Evolutionary conservation across 2,329 filamentous ascomycete genomes (phyloP), one percentile per base, ranked within the genome.

Genomic region (Paecilomyces niveus): DNA sequence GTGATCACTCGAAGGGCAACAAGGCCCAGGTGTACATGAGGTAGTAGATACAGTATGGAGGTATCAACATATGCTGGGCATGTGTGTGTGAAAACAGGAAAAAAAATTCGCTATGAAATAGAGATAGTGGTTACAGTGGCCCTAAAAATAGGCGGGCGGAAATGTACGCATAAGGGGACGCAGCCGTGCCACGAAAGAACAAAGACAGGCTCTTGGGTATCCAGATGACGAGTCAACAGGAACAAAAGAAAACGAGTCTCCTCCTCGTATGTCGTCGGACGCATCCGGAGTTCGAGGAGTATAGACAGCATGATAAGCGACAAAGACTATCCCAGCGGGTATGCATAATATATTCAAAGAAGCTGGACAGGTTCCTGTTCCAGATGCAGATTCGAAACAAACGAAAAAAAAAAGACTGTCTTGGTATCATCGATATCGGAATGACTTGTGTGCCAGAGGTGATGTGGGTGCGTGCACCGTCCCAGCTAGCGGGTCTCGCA

Each of bases 361-460:
- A 52, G 50, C 50, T 29, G 50, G 10, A 52, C 50, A 26, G 11
- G 21, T 52, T 52, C 50, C 24, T 52, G 22, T n/a, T 9, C 21
- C 21, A 24, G 50, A 52, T 29, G 50, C 13, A 52, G 50, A 21
- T 21, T 24, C 13, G 22, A 21, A 29, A 52, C 21, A 18, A 52
- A 52, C 22, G 22, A 24, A 15, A 52, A 29, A 52, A 24, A 50
- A 24, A n/a, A 3, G 50, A 18, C 18, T n/a, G 50, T 29, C 18
- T 52, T 15, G 50, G 21, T 35, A 53, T 67, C 55, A 74, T 62
- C 72, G 71, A 53, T 71, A 68, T 59, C 72, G 72, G 61, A 69
- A 73, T 13, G 73, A 74, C 64, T 77, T 77, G 60, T 76, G 75
- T 29, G 75, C 75, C 51, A 77, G 62, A 21, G 75, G 75, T 18